These are phyloP conservation scores for Kodamaea jinghongensis DNA, from an alignment of 805 yeast genomes.

Conservation along the genomic window DNA sequence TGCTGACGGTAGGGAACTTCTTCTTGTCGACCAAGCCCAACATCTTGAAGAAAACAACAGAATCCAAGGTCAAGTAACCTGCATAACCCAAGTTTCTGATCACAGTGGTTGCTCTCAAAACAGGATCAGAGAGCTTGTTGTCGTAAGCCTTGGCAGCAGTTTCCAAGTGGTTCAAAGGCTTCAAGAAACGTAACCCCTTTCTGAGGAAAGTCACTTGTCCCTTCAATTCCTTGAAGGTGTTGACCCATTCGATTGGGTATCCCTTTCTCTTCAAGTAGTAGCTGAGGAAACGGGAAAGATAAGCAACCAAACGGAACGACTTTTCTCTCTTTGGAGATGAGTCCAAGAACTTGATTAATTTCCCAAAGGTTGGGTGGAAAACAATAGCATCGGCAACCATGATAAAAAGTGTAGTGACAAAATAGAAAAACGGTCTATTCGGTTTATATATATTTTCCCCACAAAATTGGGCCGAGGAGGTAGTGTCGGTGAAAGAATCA, in stretches of 20 bases:
- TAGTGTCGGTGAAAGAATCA: not conserved
- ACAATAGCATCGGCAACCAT: constrained; percentile 70
- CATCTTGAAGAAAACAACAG: constrained; percentile 58
- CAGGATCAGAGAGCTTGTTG: constrained; percentile 65
- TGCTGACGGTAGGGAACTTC: constrained; percentile 49
- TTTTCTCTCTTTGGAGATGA: constrained; percentile 77
- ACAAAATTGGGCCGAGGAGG: too few relatives aligned
- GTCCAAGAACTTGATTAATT: constrained; percentile 62
- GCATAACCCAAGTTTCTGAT: constrained; percentile 60
- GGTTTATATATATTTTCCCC: too few relatives aligned
- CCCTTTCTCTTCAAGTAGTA: constrained; percentile 60
- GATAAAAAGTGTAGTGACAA: constrained; percentile 2
- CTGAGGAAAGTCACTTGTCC: constrained; percentile 65
- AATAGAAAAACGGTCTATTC: too few relatives aligned
- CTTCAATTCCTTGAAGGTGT: constrained; percentile 55
- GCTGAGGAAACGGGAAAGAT: constrained; percentile 70
- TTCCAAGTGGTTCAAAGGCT: constrained; percentile 71
- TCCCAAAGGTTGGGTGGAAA: constrained; percentile 70
- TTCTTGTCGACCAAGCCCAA: constrained; percentile 52
- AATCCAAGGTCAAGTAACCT: constrained; percentile 62
- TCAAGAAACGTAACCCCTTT: constrained; percentile 80
- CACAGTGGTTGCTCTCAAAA: constrained; percentile 51
- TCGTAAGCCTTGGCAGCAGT: constrained; percentile 66
- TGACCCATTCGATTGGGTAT: constrained; percentile 44
- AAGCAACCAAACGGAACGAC: constrained; percentile 73